These are phyloP conservation scores for Aurifilum marmelostoma DNA, from an alignment of 2,329 filamentous ascomycete genomes.

Conservation along the genomic window DNA sequence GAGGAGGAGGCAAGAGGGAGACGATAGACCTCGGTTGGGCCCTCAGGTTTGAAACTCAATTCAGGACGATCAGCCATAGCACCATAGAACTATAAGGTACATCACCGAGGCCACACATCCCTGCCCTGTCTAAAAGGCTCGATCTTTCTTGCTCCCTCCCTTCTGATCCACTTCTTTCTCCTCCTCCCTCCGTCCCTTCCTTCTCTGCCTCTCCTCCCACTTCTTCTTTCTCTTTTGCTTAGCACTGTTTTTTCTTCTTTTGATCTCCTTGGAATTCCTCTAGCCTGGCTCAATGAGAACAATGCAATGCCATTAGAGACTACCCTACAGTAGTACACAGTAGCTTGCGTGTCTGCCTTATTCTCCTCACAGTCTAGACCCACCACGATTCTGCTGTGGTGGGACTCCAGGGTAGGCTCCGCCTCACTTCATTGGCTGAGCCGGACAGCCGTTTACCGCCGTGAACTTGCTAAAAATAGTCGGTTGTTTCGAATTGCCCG, in stretches of 20 bases:
- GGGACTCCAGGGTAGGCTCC: background rate
- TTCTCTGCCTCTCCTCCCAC: background rate
- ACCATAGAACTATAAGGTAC: background rate
- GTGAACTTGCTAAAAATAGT: constrained; percentile 14
- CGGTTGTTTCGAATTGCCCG: constrained; percentile 12
- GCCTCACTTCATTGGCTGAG: constrained; percentile 5
- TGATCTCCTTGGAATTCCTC: too few relatives aligned
- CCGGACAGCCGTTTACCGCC: constrained; percentile 7
- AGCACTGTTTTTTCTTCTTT: too few relatives aligned
- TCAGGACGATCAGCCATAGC: constrained; percentile 21
- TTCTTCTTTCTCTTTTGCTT: background rate
- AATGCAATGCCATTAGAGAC: background rate
- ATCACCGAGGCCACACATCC: background rate
- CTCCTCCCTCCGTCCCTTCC: background rate
- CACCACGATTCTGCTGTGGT: background rate
- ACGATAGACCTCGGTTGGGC: constrained; percentile 4
- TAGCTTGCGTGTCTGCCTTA: constrained; percentile 3
- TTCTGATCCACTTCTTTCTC: background rate
- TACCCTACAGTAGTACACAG: background rate
- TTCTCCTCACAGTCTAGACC: background rate
- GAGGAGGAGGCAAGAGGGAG: background rate
- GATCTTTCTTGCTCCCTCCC: background rate
- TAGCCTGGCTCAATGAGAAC: background rate
- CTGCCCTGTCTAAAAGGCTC: background rate
- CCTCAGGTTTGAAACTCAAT: constrained; percentile 26